Percentiles rank a stretch among this genome's conserved stretches.
Evolutionary conservation across 768 basidiomycete species (phyloP).

Genomic region (Mycena indigotica): DNA sequence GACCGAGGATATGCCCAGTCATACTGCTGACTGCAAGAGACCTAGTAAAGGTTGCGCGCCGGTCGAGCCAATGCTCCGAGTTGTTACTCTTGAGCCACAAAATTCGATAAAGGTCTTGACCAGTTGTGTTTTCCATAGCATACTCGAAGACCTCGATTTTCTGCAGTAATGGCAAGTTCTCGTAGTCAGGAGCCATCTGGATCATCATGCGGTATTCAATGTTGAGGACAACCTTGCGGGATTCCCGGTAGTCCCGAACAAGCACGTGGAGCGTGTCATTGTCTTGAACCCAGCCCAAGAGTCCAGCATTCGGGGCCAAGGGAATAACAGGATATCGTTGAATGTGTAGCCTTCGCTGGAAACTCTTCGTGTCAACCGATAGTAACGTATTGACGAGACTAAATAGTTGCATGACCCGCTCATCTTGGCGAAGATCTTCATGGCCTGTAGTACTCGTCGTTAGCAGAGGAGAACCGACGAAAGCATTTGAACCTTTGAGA

Average conservation of each 20-base stretch:
- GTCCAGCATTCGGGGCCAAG: constrained; percentile 91
- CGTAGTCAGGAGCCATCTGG: constrained; percentile 99
- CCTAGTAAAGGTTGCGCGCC: constrained; percentile 92
- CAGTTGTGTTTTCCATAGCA: constrained; percentile 96
- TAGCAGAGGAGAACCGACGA: background rate
- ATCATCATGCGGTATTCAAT: constrained; percentile 99
- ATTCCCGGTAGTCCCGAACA: constrained; percentile 94
- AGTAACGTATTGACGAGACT: constrained; percentile 95
- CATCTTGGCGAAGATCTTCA: constrained; percentile 98
- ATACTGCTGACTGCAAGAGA: constrained; percentile 97
- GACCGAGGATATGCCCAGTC: constrained; percentile 96
- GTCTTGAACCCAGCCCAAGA: constrained; percentile 94
- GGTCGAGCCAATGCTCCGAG: constrained; percentile 97
- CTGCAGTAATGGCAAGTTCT: constrained; percentile 88
- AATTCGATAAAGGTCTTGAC: constrained; percentile 95
- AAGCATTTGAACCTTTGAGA: constrained; percentile 74
- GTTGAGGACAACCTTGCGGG: constrained; percentile 93
- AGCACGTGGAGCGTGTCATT: constrained; percentile 95
- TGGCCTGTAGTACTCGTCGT: constrained; percentile 65
- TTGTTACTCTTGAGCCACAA: constrained; percentile 94
- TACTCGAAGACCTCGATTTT: constrained; percentile 99
- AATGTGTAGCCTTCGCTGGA: constrained; percentile 94
- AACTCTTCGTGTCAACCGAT: constrained; percentile 89
- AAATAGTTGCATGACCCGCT: constrained; percentile 98
- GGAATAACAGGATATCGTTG: constrained; percentile 93